phyloP scores from a whole-genome alignment of 2,329 filamentous ascomycete genomes.

The Pestalotiopsis sp. region DNA sequence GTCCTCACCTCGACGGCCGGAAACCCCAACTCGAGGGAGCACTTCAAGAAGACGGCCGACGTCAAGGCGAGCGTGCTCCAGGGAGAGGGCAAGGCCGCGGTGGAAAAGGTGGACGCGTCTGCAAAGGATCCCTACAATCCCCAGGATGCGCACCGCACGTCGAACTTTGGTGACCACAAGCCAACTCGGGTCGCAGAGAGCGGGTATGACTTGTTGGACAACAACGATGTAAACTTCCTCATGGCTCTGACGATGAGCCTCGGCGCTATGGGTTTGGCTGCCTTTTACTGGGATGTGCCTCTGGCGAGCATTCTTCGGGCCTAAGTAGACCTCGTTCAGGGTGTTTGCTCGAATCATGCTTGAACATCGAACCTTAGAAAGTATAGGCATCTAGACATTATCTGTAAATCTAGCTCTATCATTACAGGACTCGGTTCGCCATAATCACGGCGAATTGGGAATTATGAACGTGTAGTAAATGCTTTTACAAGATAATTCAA shows the following conservation, averaged over 20 bases:
- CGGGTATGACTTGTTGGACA: slow-evolving; percentile 78
- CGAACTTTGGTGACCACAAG: slow-evolving; percentile 57
- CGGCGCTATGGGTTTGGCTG: slow-evolving; percentile 70
- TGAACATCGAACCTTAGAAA: not conserved
- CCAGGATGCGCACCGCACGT: slow-evolving; percentile 50
- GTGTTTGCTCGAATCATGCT: not conserved
- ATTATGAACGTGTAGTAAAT: not conserved
- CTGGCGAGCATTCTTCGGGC: slow-evolving; percentile 44
- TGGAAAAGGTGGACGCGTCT: slow-evolving; percentile 37
- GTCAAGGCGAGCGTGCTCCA: slow-evolving; percentile 44
- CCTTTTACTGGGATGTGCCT: slow-evolving; percentile 63
- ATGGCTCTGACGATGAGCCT: slow-evolving; percentile 87
- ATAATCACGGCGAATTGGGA: not conserved
- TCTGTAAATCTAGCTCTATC: not conserved
- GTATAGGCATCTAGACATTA: not conserved
- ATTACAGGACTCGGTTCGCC: not conserved
- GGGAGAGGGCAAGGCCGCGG: slow-evolving; percentile 47
- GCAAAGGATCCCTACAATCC: slow-evolving; percentile 50
- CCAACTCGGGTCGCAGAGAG: slow-evolving; percentile 68
- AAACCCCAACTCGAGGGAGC: slow-evolving; percentile 26
- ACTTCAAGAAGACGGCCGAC: slow-evolving; percentile 37
- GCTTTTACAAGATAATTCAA: not conserved
- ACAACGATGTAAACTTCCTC: slow-evolving; percentile 92
- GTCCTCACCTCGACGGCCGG: slow-evolving; percentile 49
- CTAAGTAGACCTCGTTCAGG: slow-evolving; percentile 19